Base-by-base conservation (phyloP, 208 protist genomes). In the Acanthamoeba castellanii region DNA sequence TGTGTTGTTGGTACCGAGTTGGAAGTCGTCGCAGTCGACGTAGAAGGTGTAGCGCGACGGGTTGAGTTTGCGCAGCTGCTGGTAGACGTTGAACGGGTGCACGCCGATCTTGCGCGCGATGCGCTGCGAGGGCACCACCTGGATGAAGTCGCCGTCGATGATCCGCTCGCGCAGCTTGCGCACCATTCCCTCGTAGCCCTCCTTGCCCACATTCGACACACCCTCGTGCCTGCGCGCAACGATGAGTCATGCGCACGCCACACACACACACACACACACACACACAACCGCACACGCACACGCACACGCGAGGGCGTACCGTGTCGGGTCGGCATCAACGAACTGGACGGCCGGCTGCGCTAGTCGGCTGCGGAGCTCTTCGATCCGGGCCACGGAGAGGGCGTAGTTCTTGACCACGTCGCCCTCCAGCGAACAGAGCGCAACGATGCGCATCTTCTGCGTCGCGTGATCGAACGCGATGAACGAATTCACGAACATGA, bases 21-120 rank as follows among this genome's bases (percentile, higher is more conserved):
- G 92, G 72, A 93, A 95, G 42, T 94, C 82, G 32, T 76, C 70
- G 61, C 59, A 96, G 18, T 97, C 68, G 30, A 97, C 55, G 89
- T 95, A 97, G 78, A 97, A 97, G 95, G 96, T 97, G 72, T 97
- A 97, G 30, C 94, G 96, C 4, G 95, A 97, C 0, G 96, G 96
- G 61, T 97, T 97, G 22, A 97, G 68, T 50, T 25, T 94, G 66
- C 96, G 92, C 0, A 97, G 88, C 20, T 96, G 82, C n/a, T 95
- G 95, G 68, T 97, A 97, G 42, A 97, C 90, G 78, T 97, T 96
- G 72, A 97, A 97, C 37, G 96, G 96, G 34, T 96, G 81, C 34
- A 96, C 72, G 1, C 68, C 68, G 68, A 94, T 85, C 52, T 87
- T 34, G 50, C 91, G 76, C 34, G 61, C 72, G 70, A 94, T 91